Evolutionary conservation across 2,329 filamentous ascomycete genomes (phyloP).

Genomic region (Pleurostoma richardsiae): DNA sequence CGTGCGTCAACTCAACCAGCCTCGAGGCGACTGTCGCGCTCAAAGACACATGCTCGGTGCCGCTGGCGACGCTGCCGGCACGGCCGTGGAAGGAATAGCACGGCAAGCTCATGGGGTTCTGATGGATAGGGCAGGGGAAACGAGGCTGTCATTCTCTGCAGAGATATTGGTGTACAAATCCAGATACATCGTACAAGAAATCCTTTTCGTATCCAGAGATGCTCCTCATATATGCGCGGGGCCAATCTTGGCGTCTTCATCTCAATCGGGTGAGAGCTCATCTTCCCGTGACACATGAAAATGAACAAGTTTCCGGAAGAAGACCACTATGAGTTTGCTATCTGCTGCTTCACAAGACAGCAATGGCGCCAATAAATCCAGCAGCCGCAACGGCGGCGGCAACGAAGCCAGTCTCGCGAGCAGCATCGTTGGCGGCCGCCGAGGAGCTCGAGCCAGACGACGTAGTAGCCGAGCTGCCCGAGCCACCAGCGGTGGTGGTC

Average conservation of each 20-base stretch:
- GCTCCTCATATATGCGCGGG: not conserved
- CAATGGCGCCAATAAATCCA: constrained; percentile 18
- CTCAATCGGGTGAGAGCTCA: not conserved
- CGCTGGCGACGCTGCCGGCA: constrained; percentile 15
- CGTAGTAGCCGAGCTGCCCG: constrained; percentile 1
- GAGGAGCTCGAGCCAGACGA: constrained; percentile 1
- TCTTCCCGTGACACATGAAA: no score
- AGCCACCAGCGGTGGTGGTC: constrained; percentile 3
- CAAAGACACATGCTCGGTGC: constrained; percentile 22
- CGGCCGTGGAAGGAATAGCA: constrained; percentile 3
- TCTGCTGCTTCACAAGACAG: constrained; percentile 12
- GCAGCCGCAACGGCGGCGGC: constrained; percentile 13
- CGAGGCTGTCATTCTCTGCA: not conserved
- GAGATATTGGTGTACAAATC: not conserved
- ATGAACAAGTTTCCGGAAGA: not conserved
- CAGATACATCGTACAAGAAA: not conserved
- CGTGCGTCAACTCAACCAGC: constrained; percentile 28
- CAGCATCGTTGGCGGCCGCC: constrained; percentile 7
- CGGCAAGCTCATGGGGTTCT: no score
- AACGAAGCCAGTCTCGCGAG: constrained; percentile 16
- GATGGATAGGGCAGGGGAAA: not conserved
- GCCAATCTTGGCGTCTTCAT: not conserved
- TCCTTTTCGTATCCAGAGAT: not conserved
- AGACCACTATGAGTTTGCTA: not conserved
- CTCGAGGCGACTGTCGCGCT: constrained; percentile 23